Conservation (phyloP, 345 rosid species). For the Eucalyptus decipiens region DNA sequence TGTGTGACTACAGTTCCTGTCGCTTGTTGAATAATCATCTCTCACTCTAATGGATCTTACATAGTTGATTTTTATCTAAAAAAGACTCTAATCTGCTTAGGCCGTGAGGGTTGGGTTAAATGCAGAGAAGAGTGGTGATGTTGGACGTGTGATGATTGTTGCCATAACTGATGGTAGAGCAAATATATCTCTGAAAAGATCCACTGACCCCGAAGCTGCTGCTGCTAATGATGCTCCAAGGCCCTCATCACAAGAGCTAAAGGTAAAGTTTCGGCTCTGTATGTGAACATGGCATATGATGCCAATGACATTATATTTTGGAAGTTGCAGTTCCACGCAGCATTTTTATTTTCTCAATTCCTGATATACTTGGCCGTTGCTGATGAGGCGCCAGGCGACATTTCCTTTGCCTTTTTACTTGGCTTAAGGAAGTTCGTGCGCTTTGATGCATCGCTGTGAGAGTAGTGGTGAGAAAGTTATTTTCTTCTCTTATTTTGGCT, state of each 20-base stretch:
- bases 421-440: neutral
- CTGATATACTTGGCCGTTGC: neutral
- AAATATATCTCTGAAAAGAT: constrained; percentile 82
- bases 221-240: constrained; percentile 63
- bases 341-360: neutral
- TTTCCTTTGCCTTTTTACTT: neutral
- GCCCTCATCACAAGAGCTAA: constrained; percentile 78
- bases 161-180: constrained; percentile 96
- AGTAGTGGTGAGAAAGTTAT: neutral
- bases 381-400: neutral
- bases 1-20: neutral
- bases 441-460: neutral
- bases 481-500: neutral
- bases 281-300: neutral
- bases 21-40: neutral
- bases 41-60: neutral
- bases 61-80: neutral
- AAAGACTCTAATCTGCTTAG: constrained; percentile 9
- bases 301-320: neutral
- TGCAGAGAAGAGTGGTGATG: constrained; percentile 98
- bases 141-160: constrained; percentile 92
- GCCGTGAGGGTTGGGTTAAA: constrained; percentile 93
- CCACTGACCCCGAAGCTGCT: constrained; percentile 73
- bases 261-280: constrained; percentile 32
- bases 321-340: neutral